Conservation (phyloP, 345 rosid species). For the Anastatica hierochuntica region DNA sequence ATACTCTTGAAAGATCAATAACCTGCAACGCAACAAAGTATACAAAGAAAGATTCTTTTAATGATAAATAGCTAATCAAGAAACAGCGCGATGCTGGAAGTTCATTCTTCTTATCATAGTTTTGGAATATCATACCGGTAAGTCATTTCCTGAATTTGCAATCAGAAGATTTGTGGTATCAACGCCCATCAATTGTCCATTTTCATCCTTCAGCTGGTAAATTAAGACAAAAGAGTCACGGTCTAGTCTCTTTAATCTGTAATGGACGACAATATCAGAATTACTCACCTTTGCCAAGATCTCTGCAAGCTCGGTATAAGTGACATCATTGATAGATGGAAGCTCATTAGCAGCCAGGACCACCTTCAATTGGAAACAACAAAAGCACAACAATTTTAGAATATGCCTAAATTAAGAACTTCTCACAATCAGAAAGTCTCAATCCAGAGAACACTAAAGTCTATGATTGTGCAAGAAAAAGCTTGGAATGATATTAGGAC, state of each 20-base stretch:
- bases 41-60: neutral
- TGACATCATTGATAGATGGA: conserved; percentile 89
- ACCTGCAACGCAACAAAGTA: conserved; percentile 51
- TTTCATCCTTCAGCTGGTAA: conserved; percentile 75
- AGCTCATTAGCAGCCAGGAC: conserved; percentile 91
- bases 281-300: conserved; percentile 60
- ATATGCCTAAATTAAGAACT: neutral
- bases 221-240: conserved; percentile 21
- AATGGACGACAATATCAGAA: neutral
- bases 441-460: neutral
- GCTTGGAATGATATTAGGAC: neutral
- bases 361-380: conserved; percentile 42
- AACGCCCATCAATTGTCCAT: conserved; percentile 63
- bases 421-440: neutral
- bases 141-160: conserved; percentile 92
- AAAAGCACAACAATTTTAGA: neutral
- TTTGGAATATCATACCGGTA: conserved; percentile 54
- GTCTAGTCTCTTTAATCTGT: neutral
- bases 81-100: neutral
- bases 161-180: conserved; percentile 71
- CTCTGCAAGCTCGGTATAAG: conserved; percentile 70
- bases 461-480: neutral
- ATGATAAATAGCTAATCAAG: too few relatives aligned
- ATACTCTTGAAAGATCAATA: conserved; percentile 82
- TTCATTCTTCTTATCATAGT: neutral